Evolutionary conservation across 2,329 filamentous ascomycete species (phyloP).

Genomic region (Phyllosticta capitalensis): DNA sequence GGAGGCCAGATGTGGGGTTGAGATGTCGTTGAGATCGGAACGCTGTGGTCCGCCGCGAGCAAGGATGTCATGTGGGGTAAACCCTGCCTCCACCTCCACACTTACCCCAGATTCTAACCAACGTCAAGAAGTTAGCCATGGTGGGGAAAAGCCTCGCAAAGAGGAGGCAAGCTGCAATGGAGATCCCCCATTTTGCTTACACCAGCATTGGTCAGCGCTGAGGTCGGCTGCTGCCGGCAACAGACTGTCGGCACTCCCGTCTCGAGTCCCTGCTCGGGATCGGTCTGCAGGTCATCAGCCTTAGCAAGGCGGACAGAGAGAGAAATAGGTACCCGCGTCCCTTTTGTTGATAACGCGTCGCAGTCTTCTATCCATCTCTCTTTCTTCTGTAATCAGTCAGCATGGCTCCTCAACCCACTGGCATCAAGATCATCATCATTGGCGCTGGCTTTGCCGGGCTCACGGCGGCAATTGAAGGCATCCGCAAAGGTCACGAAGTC

Average conservation of each 20-base stretch:
- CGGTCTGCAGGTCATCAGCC: neutral
- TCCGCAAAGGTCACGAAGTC: constrained; percentile 50
- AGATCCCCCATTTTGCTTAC: neutral
- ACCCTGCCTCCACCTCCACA: neutral
- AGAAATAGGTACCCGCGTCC: neutral
- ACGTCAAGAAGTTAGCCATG: neutral
- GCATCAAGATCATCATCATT: constrained; percentile 32
- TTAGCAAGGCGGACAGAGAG: neutral
- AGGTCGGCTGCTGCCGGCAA: neutral
- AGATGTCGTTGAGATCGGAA: neutral
- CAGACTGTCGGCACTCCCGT: neutral
- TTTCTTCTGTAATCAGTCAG: neutral
- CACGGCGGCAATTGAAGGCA: constrained; percentile 54
- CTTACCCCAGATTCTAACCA: neutral
- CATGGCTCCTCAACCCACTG: neutral
- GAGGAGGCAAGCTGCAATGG: neutral
- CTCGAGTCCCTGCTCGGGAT: neutral
- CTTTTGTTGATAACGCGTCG: neutral
- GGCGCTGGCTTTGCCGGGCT: constrained; percentile 48
- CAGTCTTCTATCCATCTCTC: neutral
- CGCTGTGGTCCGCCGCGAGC: neutral
- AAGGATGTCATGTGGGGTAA: neutral
- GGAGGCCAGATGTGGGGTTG: neutral
- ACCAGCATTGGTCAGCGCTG: neutral
- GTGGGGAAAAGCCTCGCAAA: neutral